Evolutionary conservation across 305 asterid species (phyloP), one percentile per base, ranked within the genome.

Genomic region (Fraxinus greggii): DNA sequence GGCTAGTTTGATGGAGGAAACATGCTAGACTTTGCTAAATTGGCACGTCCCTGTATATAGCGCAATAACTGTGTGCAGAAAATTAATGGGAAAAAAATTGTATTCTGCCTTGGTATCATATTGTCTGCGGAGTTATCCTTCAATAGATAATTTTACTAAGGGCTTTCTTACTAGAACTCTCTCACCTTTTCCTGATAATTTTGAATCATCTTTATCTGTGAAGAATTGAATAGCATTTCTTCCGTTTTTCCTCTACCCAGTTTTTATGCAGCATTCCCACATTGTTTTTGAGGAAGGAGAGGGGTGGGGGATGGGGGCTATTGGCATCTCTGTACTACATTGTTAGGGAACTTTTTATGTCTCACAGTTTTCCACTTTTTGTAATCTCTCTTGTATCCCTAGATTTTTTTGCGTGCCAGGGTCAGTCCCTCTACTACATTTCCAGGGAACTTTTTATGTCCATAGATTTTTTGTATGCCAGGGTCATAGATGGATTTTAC

Each of bases 81-180:
- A 61, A 8, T 23, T 61, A 61, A 21, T 23, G 17, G 48, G 15
- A 10, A 61, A 61, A 61, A 61, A 7, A 61, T 23, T 61, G 32
- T 61, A 23, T 24, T 21, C 26, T 59, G 69, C 23, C 63, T 59
- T 21, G 29, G 13, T 59, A 21, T 5, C 29, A 59, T 21, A 59
- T 59, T 59, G 15, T 21, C 69, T 21, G 3, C 2, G 69, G 3
- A 59, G 26, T 59, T 59, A 8, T 61, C 72, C 72, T 61, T 61
- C 8, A 56, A 6, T 19, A 23, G 72, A 9, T 21, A 24, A 21
- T 54, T 54, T 31, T 77, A 19, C 75, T 19, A 29, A 17, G 33
- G 67, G 61, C 70, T 61, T 67, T 76, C 59, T 79, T n/a, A 78
- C 69, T 76, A 72, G 76, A 26, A 80, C 73, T 78, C 45, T 9